Conservation (phyloP, 306 rosid genomes). For the Prunus mume region DNA sequence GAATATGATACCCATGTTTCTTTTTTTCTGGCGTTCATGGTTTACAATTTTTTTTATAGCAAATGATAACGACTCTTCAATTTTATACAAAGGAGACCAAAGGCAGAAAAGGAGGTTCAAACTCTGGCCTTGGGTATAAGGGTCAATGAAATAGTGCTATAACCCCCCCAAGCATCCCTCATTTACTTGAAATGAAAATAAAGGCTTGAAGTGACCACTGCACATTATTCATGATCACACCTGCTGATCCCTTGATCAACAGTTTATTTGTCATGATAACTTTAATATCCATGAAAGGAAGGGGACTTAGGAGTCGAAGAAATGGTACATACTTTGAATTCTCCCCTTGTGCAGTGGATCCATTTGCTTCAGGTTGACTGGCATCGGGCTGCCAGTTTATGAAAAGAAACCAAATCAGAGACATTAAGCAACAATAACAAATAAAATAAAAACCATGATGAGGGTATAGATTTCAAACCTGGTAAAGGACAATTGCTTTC, state of each 20-base stretch:
- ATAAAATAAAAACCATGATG: not conserved
- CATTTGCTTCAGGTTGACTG: conserved; percentile 63
- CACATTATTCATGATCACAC: not conserved
- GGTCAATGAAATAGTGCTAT: not conserved
- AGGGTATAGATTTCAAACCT: conserved; percentile 47
- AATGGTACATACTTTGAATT: conserved; percentile 71
- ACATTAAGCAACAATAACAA: not conserved
- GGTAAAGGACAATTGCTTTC: conserved; percentile 84
- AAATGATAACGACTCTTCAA: not conserved
- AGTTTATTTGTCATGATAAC: not conserved
- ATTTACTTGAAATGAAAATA: not conserved
- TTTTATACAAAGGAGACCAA: not conserved
- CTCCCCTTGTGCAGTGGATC: conserved; percentile 52
- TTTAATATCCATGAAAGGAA: conserved; percentile 11
- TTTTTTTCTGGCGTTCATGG: not conserved
- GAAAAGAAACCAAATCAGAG: conserved; percentile 26
- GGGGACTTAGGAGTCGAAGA: not conserved
- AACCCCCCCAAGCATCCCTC: not conserved
- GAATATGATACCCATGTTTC: not conserved
- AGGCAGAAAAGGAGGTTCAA: not conserved
- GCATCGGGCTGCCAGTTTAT: conserved; percentile 64
- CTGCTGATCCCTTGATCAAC: conserved; percentile 2
- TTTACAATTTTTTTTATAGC: not conserved
- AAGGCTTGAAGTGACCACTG: not conserved
- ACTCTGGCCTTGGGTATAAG: too few relatives aligned